Conservation (phyloP, 352 stramenopile species). For the Elongisporangium prolatum region DNA sequence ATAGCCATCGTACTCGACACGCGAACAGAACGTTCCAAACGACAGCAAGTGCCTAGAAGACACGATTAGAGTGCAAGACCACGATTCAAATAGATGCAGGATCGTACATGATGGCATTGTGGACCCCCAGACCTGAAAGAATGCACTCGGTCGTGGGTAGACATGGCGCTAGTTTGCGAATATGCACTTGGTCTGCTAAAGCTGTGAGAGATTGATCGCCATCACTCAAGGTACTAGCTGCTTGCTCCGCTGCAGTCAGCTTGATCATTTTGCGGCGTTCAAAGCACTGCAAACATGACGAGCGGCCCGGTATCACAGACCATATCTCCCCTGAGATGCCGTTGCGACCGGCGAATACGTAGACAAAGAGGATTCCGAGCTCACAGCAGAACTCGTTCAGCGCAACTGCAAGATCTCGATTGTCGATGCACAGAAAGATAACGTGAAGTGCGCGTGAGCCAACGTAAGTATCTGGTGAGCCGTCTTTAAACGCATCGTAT, state of each 20-base stretch:
- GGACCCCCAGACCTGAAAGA: conserved; percentile 32
- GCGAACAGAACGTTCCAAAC: conserved; percentile 30
- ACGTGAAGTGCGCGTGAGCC: conserved; percentile 6
- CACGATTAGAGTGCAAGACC: not conserved
- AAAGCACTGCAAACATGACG: conserved; percentile 41
- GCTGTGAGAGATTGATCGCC: not conserved
- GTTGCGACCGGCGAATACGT: conserved; percentile 19
- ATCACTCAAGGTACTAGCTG: not conserved
- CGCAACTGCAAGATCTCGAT: conserved; percentile 19
- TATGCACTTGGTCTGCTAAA: not conserved
- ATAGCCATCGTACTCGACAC: conserved; percentile 42
- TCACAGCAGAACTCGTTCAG: conserved; percentile 47
- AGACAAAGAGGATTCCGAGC: conserved; percentile 26
- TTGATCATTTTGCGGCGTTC: conserved; percentile 42
- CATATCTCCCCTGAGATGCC: conserved; percentile 36
- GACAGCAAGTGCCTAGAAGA: conserved; percentile 14
- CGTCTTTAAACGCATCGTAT: not conserved
- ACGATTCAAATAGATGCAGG: not conserved
- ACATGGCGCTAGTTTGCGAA: not conserved
- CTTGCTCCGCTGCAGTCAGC: not conserved
- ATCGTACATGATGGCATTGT: conserved; percentile 35
- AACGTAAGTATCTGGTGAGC: not conserved
- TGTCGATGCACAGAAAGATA: conserved; percentile 28
- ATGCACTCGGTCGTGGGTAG: conserved; percentile 45
- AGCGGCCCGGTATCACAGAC: conserved; percentile 25